These are phyloP conservation scores for Colletotrichum limetticola DNA, from an alignment of 2,329 filamentous ascomycete genomes.

Conservation along the genomic window DNA sequence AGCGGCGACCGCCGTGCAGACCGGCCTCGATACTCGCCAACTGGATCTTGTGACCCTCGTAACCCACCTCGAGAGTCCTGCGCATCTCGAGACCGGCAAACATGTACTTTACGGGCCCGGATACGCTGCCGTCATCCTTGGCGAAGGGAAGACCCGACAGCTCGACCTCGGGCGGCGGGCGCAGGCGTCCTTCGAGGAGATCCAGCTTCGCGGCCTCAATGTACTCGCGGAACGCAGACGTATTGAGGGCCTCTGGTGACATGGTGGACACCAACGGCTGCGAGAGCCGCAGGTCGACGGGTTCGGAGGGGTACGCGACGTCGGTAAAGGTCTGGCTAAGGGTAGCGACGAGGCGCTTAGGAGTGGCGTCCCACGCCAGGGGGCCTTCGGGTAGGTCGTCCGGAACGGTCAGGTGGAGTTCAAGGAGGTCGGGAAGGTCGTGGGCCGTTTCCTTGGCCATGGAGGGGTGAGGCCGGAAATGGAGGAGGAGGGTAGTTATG, in stretches of 20 bases:
- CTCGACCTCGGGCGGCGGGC: conserved; percentile 48
- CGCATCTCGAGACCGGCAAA: conserved; percentile 66
- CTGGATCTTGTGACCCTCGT: conserved; percentile 56
- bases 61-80: conserved; percentile 54
- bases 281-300: conserved; percentile 60
- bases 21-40: conserved; percentile 65
- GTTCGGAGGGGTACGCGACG: conserved; percentile 56
- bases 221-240: conserved; percentile 53
- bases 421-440: conserved; percentile 16
- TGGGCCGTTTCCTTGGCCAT: background rate
- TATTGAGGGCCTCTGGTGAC: conserved; percentile 33
- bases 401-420: conserved; percentile 34
- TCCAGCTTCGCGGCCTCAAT: conserved; percentile 57
- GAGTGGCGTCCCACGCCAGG: conserved; percentile 33
- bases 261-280: conserved; percentile 48
- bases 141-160: conserved; percentile 22
- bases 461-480: conserved; percentile 46
- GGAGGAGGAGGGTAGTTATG: conserved; percentile 53
- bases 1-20: conserved; percentile 60
- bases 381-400: conserved; percentile 27
- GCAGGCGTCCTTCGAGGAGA: conserved; percentile 52
- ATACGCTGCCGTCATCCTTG: background rate
- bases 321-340: conserved; percentile 51
- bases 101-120: conserved; percentile 38
- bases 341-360: conserved; percentile 50